phyloP scores from a whole-genome alignment of 2,329 filamentous ascomycete genomes.

The Mycosphaerella arachidis region DNA sequence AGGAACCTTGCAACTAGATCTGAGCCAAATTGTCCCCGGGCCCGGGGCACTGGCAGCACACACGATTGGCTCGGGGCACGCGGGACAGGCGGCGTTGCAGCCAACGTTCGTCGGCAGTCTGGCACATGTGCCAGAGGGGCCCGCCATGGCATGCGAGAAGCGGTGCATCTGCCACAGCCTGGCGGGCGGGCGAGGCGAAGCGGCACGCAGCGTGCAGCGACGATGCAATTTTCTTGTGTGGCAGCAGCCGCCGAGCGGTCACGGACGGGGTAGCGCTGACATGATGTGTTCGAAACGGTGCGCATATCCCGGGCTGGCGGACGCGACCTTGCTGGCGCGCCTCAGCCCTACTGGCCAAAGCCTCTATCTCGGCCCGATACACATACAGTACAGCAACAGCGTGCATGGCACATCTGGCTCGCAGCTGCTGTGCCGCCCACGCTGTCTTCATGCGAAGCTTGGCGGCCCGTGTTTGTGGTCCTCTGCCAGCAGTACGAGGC shows the following conservation, averaged over 20 bases:
- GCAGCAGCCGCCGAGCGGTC: neutral
- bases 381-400: neutral
- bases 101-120: constrained; percentile 2
- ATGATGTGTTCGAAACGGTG: neutral
- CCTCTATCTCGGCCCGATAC: neutral
- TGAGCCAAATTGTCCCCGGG: constrained; percentile 16
- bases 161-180: neutral
- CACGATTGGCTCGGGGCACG: constrained; percentile 16
- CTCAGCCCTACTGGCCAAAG: neutral
- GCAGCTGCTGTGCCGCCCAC: neutral
- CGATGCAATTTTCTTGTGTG: neutral
- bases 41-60: constrained; percentile 14
- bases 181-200: constrained; percentile 9
- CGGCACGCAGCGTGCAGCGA: constrained; percentile 8
- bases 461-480: neutral
- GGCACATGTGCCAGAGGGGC: constrained; percentile 3
- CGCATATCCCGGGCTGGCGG: neutral
- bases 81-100: constrained; percentile 10
- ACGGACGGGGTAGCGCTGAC: neutral
- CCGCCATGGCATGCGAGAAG: neutral
- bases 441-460: neutral
- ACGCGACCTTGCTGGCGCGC: neutral
- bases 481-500: neutral
- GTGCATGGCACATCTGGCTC: neutral
- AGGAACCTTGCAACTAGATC: constrained; percentile 8